phyloP scores from a whole-genome alignment of 1,139 yeast species.

The Suhomyces yuchorum region DNA sequence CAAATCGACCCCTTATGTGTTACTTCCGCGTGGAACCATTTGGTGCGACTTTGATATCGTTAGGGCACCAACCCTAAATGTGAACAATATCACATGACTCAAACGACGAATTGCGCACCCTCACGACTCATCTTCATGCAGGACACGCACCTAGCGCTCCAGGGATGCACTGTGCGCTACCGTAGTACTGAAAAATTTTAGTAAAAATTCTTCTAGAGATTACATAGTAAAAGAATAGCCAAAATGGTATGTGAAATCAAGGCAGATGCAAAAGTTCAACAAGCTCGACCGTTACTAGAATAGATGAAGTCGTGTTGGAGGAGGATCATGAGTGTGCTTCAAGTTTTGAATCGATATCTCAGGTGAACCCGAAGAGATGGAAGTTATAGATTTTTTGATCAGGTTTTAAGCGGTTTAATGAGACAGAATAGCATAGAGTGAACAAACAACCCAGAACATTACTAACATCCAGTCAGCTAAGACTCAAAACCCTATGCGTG shows the following conservation, averaged over 20 bases:
- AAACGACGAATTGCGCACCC: not conserved
- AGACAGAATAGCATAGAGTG: not conserved
- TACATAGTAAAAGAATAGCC: conserved; percentile 19
- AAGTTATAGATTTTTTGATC: too few relatives aligned
- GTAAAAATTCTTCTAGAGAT: conserved; percentile 8
- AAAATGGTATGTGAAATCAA: conserved; percentile 20
- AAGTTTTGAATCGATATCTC: too few relatives aligned
- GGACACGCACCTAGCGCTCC: conserved; percentile 8
- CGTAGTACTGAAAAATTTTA: conserved; percentile 15
- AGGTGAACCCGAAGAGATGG: too few relatives aligned
- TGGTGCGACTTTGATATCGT: not conserved
- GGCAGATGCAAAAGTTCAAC: not conserved
- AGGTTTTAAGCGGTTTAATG: too few relatives aligned
- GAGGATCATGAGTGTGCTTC: too few relatives aligned
- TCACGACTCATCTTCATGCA: conserved; percentile 3
- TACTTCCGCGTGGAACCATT: not conserved
- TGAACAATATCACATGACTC: not conserved
- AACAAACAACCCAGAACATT: not conserved
- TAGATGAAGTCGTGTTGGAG: not conserved
- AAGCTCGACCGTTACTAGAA: not conserved
- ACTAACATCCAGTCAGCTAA: conserved; percentile 29
- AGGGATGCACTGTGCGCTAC: conserved; percentile 7
- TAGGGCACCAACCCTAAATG: not conserved
- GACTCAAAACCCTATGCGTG: conserved; percentile 83
- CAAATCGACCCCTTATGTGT: not conserved